Evolutionary conservation across 202 grass and related monocot genomes (phyloP).

Genomic region (Setaria viridis): DNA sequence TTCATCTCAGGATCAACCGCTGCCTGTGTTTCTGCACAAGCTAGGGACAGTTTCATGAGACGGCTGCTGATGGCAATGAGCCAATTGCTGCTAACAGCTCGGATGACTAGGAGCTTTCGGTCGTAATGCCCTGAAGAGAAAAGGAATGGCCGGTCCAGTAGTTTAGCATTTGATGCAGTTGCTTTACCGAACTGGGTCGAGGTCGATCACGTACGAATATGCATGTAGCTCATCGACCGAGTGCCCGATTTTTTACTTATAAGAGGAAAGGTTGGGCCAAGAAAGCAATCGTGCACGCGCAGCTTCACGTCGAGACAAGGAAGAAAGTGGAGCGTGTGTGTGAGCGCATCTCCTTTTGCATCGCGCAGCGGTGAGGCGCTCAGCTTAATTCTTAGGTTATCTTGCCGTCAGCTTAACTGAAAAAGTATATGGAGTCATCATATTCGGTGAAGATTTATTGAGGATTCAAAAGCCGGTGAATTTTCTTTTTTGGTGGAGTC

Average conservation of each 20-base stretch:
- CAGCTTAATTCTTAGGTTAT: background rate
- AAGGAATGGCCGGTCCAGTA: too few species aligned
- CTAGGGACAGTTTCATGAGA: background rate
- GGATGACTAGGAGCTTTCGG: too few species aligned
- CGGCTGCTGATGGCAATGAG: background rate
- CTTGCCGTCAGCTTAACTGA: background rate
- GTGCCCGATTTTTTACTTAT: background rate
- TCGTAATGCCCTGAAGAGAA: too few species aligned
- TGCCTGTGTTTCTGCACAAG: background rate
- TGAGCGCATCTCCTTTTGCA: background rate
- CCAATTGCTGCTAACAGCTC: too few species aligned
- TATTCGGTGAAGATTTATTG: background rate
- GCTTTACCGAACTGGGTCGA: conserved; percentile 39
- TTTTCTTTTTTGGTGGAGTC: background rate
- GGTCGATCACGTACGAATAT: background rate
- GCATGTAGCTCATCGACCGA: background rate
- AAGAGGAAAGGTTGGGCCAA: conserved; percentile 23
- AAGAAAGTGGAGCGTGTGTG: background rate
- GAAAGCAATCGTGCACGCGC: conserved; percentile 26
- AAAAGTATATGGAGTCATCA: background rate
- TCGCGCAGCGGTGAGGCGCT: background rate
- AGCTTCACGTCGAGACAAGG: background rate
- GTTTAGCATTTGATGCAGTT: background rate
- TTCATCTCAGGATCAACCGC: background rate
- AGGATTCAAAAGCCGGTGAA: background rate